Conservation (phyloP, 257 asterid species). For the Datura wrightii region DNA sequence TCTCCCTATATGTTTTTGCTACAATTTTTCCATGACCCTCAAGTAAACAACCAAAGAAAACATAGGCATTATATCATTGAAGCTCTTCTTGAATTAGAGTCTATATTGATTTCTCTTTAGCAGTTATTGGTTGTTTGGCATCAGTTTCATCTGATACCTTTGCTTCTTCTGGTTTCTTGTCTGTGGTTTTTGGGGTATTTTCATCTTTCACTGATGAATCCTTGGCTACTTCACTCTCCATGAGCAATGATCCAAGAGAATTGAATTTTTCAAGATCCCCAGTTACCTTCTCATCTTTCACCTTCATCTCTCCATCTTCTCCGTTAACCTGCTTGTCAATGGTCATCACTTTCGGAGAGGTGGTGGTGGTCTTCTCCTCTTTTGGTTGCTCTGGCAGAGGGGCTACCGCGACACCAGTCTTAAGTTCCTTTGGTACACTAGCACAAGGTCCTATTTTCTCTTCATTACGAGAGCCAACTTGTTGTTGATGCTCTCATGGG, state of each 20-base stretch:
- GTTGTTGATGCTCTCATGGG: slow-evolving; percentile 80
- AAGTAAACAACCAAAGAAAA: slow-evolving; percentile 8
- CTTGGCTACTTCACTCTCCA: slow-evolving; percentile 29
- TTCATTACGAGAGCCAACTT: slow-evolving; percentile 69
- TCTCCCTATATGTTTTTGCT: background rate
- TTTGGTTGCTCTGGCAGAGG: slow-evolving; percentile 49
- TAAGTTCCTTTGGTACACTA: slow-evolving; percentile 57
- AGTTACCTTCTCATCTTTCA: slow-evolving; percentile 32
- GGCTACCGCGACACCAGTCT: slow-evolving; percentile 35
- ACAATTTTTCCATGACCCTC: background rate
- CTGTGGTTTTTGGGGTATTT: slow-evolving; percentile 32
- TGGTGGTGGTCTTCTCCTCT: slow-evolving; percentile 49
- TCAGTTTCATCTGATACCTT: slow-evolving; percentile 26
- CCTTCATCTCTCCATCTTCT: slow-evolving; percentile 32
- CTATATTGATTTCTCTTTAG: background rate
- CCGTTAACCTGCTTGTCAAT: slow-evolving; percentile 12
- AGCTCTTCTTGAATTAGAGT: background rate
- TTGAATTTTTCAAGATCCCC: background rate
- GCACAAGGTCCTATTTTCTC: slow-evolving; percentile 62
- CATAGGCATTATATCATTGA: background rate
- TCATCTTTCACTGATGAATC: slow-evolving; percentile 36
- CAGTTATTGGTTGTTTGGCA: slow-evolving; percentile 3
- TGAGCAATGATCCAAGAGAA: background rate
- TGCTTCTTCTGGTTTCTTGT: slow-evolving; percentile 32
- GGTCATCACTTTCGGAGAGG: slow-evolving; percentile 25